Conservation (phyloP, 2,329 filamentous ascomycete genomes). For the Apiospora saccharicola region DNA sequence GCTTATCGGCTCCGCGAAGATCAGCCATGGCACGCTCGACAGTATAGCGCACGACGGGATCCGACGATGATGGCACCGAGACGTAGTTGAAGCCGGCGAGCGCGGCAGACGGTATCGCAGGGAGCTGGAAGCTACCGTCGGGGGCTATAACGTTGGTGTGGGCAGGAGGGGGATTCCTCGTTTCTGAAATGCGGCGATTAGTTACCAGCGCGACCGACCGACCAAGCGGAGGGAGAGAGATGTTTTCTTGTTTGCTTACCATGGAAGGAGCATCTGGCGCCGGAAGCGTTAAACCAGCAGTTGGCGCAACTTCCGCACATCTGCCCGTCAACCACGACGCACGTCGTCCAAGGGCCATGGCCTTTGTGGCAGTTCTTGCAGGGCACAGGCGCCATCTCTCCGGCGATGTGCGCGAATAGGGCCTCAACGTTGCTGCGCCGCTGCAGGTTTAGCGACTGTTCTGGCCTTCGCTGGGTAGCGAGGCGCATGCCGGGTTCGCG, state of each 20-base stretch:
- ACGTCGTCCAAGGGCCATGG: slow-evolving; percentile 65
- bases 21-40: slow-evolving; percentile 56
- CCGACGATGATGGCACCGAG: slow-evolving; percentile 41
- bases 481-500: slow-evolving; percentile 56
- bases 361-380: slow-evolving; percentile 69
- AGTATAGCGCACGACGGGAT: slow-evolving; percentile 51
- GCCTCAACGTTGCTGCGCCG: slow-evolving; percentile 68
- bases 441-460: slow-evolving; percentile 62
- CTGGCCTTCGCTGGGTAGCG: slow-evolving; percentile 60
- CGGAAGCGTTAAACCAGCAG: slow-evolving; percentile 70
- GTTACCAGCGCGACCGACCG: not conserved
- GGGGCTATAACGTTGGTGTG: slow-evolving; percentile 42
- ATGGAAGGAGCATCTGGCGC: slow-evolving; percentile 66
- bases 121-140: slow-evolving; percentile 40
- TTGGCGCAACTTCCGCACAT: slow-evolving; percentile 70
- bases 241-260: slow-evolving; percentile 51
- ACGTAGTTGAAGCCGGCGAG: slow-evolving; percentile 43
- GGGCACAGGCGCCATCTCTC: slow-evolving; percentile 53
- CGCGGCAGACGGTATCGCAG: slow-evolving; percentile 39
- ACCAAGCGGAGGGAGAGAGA: not conserved
- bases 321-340: slow-evolving; percentile 65
- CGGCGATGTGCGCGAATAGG: slow-evolving; percentile 64
- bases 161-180: slow-evolving; percentile 52
- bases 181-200: slow-evolving; percentile 44
- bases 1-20: slow-evolving; percentile 51